Conservation (phyloP, 257 asterid genomes). For the Rehmannia glutinosa region DNA sequence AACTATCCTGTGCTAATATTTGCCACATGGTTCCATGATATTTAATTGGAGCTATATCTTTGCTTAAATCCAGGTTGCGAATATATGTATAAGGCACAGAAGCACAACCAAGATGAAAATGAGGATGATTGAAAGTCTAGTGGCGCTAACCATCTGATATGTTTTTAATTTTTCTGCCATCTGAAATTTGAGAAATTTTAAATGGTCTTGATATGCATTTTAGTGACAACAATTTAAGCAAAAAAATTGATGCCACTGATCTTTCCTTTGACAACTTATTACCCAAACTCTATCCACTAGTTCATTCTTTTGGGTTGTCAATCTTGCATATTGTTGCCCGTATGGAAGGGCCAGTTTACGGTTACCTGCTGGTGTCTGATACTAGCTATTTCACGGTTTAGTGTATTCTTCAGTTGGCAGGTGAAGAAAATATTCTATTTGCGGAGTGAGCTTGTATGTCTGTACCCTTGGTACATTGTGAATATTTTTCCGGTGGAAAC, state of each 20-base stretch:
- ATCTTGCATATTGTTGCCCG: too few relatives aligned
- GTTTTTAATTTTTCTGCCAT: too few relatives aligned
- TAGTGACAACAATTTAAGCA: too few relatives aligned
- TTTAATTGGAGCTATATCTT: conserved; percentile 14
- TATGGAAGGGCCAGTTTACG: neutral
- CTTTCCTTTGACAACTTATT: too few relatives aligned
- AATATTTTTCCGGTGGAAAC: neutral
- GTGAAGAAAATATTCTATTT: neutral
- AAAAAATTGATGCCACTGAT: too few relatives aligned
- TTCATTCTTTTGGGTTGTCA: neutral
- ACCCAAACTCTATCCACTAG: too few relatives aligned
- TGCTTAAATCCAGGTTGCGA: conserved; percentile 63
- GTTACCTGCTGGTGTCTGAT: neutral
- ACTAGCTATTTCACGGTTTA: neutral
- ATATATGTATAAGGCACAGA: conserved; percentile 74
- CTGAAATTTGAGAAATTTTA: too few relatives aligned
- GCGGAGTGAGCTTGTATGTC: neutral
- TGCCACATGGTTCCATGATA: neutral
- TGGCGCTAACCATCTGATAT: too few relatives aligned
- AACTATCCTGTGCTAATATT: neutral
- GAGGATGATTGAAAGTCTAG: conserved; percentile 70
- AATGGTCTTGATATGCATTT: too few relatives aligned
- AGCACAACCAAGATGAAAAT: conserved; percentile 45
- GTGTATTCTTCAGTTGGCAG: neutral
- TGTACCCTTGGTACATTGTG: neutral